Evolutionary conservation across 495 filamentous ascomycete genomes (phyloP), one percentile per base, ranked within the genome.

Genomic region (Melanomma pulvis-pyrius): DNA sequence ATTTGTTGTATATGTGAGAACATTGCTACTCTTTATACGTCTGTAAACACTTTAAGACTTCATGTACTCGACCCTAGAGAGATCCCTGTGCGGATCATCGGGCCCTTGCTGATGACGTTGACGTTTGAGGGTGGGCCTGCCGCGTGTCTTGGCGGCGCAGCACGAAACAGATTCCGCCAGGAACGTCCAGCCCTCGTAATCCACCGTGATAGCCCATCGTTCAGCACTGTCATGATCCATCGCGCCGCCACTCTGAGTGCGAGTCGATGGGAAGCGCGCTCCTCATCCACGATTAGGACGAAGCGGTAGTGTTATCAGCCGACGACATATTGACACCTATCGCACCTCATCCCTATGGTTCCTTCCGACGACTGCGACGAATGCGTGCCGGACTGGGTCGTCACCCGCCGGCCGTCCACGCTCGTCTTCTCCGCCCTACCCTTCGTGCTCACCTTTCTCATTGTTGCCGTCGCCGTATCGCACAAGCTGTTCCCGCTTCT

Each of bases 401-500:
- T 65, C 44, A 70, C 70, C 25, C 71, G 69, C 2, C 53, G 58
- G 50, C 70, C 41, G 58, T 65, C 72, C 67, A 54, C 70, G 63
- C 68, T 83, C 29, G 68, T 75, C 46, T 69, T 86, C 60, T 82
- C 82, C 17, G 81, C 78, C 15, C 71, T 84, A 0, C 83, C 86
- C 0, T 88, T 91, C 76, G 70, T 88, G 54, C 67, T 83, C 50
- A 89, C 86, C 51, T 91, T 90, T 74, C 58, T 80, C 53, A 58
- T 83, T 61, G 81, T 88, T 70, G 75, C 77, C 58, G 71, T 83
- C 29, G 74, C 85, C 53, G 85, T 86, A 15, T 79, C 84, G 12
- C 82, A 84, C 39, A 86, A 84, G 63, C 73, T 91, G 22, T 89
- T 88, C 74, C 86, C 90, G 11, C 78, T 84, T 34, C 80, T 90